Conservation (phyloP, 495 filamentous ascomycete species). For the Tuber umbilicatum region DNA sequence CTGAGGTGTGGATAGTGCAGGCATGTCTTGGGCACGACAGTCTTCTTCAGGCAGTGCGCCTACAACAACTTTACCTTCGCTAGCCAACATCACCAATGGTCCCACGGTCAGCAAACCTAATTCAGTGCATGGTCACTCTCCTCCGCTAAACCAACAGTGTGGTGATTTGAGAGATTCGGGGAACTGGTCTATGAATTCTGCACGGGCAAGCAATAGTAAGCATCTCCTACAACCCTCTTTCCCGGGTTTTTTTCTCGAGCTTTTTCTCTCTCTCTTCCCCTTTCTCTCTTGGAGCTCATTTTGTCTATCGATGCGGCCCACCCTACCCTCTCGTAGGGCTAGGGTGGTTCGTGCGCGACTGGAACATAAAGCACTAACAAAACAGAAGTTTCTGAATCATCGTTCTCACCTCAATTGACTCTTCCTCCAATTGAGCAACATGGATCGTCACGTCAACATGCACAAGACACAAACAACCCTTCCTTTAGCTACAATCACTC, state of each 20-base stretch:
- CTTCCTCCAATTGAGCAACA: constrained; percentile 41
- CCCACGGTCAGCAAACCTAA: constrained; percentile 24
- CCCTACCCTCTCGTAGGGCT: neutral
- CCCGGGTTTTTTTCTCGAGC: constrained; percentile 7
- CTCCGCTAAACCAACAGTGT: constrained; percentile 28
- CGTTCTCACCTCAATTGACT: constrained; percentile 35
- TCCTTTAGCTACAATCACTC: constrained; percentile 38
- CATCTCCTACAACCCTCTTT: constrained; percentile 5
- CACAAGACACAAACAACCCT: constrained; percentile 33
- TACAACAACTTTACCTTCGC: constrained; percentile 34
- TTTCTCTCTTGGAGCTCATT: neutral
- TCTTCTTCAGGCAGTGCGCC: constrained; percentile 21
- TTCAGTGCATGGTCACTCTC: constrained; percentile 33
- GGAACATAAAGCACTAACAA: constrained; percentile 26
- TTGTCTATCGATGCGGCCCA: constrained; percentile 11
- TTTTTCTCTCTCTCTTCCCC: neutral
- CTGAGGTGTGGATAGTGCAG: neutral
- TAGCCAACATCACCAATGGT: constrained; percentile 36
- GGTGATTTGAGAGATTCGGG: constrained; percentile 39
- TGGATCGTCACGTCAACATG: constrained; percentile 35
- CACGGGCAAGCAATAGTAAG: constrained; percentile 39
- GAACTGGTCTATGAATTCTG: constrained; percentile 41
- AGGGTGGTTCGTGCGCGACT: constrained; percentile 2
- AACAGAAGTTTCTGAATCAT: constrained; percentile 34
- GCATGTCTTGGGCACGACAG: constrained; percentile 23